Evolutionary conservation across 495 filamentous ascomycete genomes (phyloP), one percentile per base, ranked within the genome.

Genomic region (Penicillium cataractarum): DNA sequence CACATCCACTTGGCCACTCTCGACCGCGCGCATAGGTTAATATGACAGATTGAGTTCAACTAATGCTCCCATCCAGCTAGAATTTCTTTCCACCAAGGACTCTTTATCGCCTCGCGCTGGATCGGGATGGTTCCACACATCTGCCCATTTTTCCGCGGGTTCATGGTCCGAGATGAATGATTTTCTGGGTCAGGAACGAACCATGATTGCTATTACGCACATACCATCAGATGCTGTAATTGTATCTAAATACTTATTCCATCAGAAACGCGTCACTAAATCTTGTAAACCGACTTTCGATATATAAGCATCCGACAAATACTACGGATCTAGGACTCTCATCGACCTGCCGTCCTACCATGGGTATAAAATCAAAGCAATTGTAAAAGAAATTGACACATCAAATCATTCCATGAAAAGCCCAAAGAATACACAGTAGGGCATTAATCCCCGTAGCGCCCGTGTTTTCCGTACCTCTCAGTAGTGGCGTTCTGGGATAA

Each of bases 121-220:
- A 40, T 62, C 60, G 17, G 21, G 22, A 40, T 50, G 19, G 29
- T 17, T 31, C 60, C 60, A 62, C 60, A n/a, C 21, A 24, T 55
- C 32, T 13, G 17, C 31, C 9, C 12, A 26, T 49, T 12, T 56
- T 62, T 49, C 53, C 52, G 31, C 31, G 53, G 21, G 10, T 49
- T 31, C 5, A 15, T 32, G 40, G 26, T 15, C 21, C 31, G 17
- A 35, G 10, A 33, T 27, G 19, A 37, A 32, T 50, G 27, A 54
- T 56, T 24, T 48, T 62, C 26, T 56, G 52, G 60, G 49, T 62
- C 60, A 56, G 52, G 60, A 13, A 62, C 60, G 21, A 62, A 56
- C 60, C 29, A 24, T 29, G 50, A 19, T 13, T 48, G 13, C 44
- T 26, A 0, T 42, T 5, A 6, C 12, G 35, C 33, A 35, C 39